Base-by-base conservation (phyloP, 768 basidiomycete species). In the Xerocomus brunneocitrinus region DNA sequence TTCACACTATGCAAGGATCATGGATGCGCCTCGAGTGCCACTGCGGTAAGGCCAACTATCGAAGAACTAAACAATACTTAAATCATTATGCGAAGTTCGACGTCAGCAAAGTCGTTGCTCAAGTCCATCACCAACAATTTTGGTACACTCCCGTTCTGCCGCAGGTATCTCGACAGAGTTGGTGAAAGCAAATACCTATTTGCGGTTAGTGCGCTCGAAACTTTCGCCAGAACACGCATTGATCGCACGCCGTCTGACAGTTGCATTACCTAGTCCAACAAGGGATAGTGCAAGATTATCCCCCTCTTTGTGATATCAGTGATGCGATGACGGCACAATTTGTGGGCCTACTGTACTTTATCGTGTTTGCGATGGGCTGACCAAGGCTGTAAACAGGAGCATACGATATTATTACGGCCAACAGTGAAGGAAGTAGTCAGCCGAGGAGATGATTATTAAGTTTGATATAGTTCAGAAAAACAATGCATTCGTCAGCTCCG, bases 311-410 rank as follows among this genome's bases (percentile, higher is more conserved):
- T 60, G 97, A 98, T 68, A 80, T 83, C 49, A 75, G 73, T 47
- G 94, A 85, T 38, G 82, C 86, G 2, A 97, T 95, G 91, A 97
- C 95, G 0, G 95, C 95, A 9, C 95, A 98, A 75, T 89, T 88
- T 68, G 88, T 90, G 62, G 57, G 84, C 45, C 35, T 19, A 35
- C 44, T 32, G 10, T 25, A 13, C 12, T 58, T 51, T 57, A 31
- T 47, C 8, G 24, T 47, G 4, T 40, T 45, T 22, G 12, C 8
- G 27, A 47, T 22, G 9, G 16, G 52, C 49, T 64, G 47, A 63
- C 32, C 42, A 49, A 43, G 27, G 8, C 4, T 32, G 13, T 53
- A 34, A 53, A 52, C 67, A 91, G 89, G 90, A 93, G 62, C 90
- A 92, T 68, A 92, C 90, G 35, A 89, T 93, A 50, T 65, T 93